phyloP scores from a whole-genome alignment of 495 filamentous ascomycete genomes.

The Neurospora sp. region DNA sequence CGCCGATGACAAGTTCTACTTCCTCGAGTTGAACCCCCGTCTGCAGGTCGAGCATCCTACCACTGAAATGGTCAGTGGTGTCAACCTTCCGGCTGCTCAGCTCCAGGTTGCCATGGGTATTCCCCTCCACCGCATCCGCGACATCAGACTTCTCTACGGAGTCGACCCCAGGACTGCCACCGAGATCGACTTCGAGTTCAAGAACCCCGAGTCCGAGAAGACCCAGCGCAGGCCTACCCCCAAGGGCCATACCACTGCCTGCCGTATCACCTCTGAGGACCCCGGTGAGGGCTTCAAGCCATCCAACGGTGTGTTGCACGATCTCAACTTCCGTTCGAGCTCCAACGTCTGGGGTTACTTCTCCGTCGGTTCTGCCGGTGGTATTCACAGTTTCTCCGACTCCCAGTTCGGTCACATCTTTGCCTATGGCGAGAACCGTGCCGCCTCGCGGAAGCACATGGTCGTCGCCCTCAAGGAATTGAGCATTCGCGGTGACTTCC shows the following conservation, averaged over 20 bases:
- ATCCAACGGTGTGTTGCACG: constrained; percentile 96
- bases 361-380: constrained; percentile 90
- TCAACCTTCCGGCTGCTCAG: constrained; percentile 94
- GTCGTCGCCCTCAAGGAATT: constrained; percentile 96
- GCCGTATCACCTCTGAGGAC: constrained; percentile 98
- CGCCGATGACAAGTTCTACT: constrained; percentile 98
- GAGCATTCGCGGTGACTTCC: constrained; percentile 98
- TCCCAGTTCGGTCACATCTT: constrained; percentile 99
- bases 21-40: constrained; percentile 95
- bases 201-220: constrained; percentile 69
- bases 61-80: constrained; percentile 97
- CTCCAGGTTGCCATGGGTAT: constrained; percentile 99
- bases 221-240: constrained; percentile 82
- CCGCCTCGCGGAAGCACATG: constrained; percentile 98
- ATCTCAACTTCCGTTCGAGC: constrained; percentile 96
- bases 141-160: constrained; percentile 93
- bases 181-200: constrained; percentile 95
- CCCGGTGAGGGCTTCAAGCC: constrained; percentile 99
- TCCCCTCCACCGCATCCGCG: constrained; percentile 86
- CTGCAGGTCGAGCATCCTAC: constrained; percentile 99
- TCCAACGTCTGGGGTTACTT: constrained; percentile 99
- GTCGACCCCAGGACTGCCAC: constrained; percentile 79
- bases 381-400: constrained; percentile 98
- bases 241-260: constrained; percentile 95
- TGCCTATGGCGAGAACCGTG: constrained; percentile 93